phyloP scores from a whole-genome alignment of 352 stramenopile genomes.

The Globisporangium cederbergense region DNA sequence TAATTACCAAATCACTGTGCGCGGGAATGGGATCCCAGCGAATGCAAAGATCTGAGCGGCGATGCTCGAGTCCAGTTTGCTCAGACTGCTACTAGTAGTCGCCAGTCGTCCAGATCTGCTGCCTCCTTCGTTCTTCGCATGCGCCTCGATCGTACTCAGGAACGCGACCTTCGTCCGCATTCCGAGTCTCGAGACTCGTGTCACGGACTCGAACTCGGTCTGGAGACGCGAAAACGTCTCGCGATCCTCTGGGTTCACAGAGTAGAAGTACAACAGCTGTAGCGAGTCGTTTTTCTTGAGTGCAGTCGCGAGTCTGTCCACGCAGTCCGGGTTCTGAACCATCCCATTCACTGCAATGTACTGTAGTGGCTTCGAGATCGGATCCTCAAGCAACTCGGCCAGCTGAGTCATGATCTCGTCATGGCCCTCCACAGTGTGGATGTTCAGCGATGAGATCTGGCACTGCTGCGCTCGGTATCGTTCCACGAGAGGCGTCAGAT shows the following conservation, averaged over 20 bases:
- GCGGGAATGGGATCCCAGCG: conserved; percentile 7
- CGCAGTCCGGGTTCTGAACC: background rate
- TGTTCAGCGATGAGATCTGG: conserved; percentile 15
- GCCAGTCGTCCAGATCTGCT: background rate
- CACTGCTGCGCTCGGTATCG: conserved; percentile 15
- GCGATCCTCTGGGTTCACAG: background rate
- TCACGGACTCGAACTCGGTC: conserved; percentile 15
- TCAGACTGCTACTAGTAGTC: background rate
- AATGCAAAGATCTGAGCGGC: conserved; percentile 3
- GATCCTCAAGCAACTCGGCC: conserved; percentile 11
- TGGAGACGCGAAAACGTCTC: conserved; percentile 8
- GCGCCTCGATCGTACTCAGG: conserved; percentile 26
- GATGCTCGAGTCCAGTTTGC: conserved; percentile 6
- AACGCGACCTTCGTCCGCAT: conserved; percentile 22
- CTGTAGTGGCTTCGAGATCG: conserved; percentile 15
- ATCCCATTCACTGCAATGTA: conserved; percentile 12
- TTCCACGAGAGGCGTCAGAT: conserved; percentile 19
- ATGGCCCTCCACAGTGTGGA: conserved; percentile 13
- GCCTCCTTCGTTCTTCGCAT: background rate
- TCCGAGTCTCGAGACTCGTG: conserved; percentile 6
- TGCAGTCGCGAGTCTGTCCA: background rate
- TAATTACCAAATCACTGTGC: background rate
- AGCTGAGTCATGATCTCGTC: conserved; percentile 19
- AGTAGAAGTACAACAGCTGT: conserved; percentile 4
- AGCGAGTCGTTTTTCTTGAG: conserved; percentile 1